phyloP scores from a whole-genome alignment of 805 yeast genomes.

The Lipomyces kockii region DNA sequence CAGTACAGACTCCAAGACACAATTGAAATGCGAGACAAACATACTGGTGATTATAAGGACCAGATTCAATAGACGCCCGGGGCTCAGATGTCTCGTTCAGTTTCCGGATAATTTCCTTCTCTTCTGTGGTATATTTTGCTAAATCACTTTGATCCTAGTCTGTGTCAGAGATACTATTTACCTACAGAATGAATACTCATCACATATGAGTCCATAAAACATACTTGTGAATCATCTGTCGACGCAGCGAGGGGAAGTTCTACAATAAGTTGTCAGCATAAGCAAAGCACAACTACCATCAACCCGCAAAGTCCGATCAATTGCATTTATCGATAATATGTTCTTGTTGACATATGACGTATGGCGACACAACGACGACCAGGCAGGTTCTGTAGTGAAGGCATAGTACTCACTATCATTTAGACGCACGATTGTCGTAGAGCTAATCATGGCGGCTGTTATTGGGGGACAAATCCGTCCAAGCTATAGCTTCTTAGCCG shows the following conservation, averaged over 20 bases:
- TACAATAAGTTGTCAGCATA: constrained; percentile 36
- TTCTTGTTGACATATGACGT: constrained; percentile 1
- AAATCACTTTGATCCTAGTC: constrained; percentile 58
- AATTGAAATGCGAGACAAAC: constrained; percentile 18
- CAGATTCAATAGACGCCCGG: constrained; percentile 83
- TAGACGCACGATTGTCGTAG: constrained; percentile 37
- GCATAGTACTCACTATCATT: constrained; percentile 29
- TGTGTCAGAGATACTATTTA: background rate
- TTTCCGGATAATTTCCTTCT: constrained; percentile 74
- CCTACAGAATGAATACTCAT: background rate
- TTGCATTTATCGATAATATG: background rate
- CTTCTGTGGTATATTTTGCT: constrained; percentile 79
- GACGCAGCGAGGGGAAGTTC: constrained; percentile 91
- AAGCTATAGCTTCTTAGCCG: background rate
- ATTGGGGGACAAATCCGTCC: background rate
- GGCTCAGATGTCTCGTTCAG: constrained; percentile 80
- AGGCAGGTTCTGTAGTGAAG: background rate
- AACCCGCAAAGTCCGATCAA: background rate
- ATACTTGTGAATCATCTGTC: constrained; percentile 65
- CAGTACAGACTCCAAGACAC: background rate
- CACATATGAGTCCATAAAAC: background rate
- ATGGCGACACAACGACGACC: background rate
- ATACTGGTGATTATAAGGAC: constrained; percentile 66
- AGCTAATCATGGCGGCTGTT: constrained; percentile 30
- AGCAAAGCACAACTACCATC: background rate